Conservation (phyloP, 2,329 filamentous ascomycete species). For the Microascus cirrosus region DNA sequence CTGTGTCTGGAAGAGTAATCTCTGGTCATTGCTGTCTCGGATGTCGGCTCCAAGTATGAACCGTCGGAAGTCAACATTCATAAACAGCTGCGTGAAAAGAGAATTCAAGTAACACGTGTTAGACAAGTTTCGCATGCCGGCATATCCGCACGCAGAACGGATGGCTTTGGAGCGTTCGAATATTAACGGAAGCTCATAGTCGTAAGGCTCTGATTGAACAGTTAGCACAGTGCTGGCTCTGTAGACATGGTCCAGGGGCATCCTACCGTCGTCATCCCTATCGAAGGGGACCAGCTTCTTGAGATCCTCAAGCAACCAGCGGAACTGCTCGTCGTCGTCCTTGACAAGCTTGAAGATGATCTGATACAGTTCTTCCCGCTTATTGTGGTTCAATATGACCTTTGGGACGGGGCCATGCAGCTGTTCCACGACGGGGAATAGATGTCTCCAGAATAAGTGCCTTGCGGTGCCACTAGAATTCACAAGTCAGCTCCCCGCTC, state of each 20-base stretch:
- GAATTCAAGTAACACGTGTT: constrained; percentile 98
- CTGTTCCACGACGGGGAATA: constrained; percentile 41
- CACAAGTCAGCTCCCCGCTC: not conserved
- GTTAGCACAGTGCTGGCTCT: not conserved
- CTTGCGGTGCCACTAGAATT: constrained; percentile 11
- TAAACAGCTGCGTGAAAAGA: constrained; percentile 85
- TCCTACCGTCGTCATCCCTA: constrained; percentile 23
- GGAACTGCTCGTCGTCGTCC: constrained; percentile 35
- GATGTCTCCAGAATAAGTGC: constrained; percentile 52
- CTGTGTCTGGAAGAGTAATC: constrained; percentile 66
- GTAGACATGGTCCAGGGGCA: not conserved
- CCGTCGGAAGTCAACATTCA: constrained; percentile 78
- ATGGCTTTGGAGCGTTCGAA: constrained; percentile 59
- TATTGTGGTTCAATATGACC: constrained; percentile 39
- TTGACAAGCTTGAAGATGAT: constrained; percentile 47
- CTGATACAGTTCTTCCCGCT: constrained; percentile 48
- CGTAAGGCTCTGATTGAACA: constrained; percentile 33
- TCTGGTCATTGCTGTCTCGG: constrained; percentile 46
- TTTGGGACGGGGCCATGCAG: constrained; percentile 19
- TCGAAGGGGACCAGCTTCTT: constrained; percentile 23
- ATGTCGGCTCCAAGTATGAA: constrained; percentile 66
- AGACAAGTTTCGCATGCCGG: constrained; percentile 83
- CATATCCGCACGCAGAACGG: constrained; percentile 69
- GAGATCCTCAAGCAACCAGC: constrained; percentile 34
- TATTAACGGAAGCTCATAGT: constrained; percentile 46